phyloP scores from a whole-genome alignment of 1,139 yeast genomes.

The Pneumocystis wakefieldiae region DNA sequence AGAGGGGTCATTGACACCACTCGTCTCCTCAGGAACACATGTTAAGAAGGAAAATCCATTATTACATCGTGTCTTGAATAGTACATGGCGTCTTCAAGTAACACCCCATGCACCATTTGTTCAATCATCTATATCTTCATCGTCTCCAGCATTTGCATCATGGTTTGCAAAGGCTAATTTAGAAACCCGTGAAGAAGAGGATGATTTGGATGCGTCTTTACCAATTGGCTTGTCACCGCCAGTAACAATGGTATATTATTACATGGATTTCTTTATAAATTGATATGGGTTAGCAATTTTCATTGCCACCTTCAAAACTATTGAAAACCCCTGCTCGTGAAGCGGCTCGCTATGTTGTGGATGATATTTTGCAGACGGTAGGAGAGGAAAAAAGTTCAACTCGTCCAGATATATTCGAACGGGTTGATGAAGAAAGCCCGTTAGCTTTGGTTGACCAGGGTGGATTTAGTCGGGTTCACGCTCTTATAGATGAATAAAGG shows the following conservation, averaged over 20 bases:
- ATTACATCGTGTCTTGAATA: slow-evolving; percentile 25
- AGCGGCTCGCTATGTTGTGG: background rate
- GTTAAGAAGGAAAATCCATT: slow-evolving; percentile 13
- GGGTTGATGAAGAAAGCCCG: background rate
- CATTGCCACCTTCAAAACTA: background rate
- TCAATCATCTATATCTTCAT: background rate
- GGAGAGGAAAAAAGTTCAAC: background rate
- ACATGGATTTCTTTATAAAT: background rate
- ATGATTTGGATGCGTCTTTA: background rate
- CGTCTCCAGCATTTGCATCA: background rate
- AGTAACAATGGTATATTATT: background rate
- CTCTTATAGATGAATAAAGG: no score
- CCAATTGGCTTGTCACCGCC: background rate
- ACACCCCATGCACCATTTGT: slow-evolving; percentile 18
- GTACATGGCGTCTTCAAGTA: slow-evolving; percentile 25
- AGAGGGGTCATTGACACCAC: background rate
- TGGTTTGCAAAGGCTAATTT: background rate
- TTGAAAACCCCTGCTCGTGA: background rate
- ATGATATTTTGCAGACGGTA: background rate
- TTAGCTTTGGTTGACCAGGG: no score
- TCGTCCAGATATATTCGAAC: background rate
- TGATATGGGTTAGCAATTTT: background rate
- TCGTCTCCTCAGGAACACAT: background rate
- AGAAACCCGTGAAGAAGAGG: background rate
- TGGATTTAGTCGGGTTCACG: no score